Base-by-base conservation (phyloP, 1,139 yeast species). In the Hyphopichia khmerensis region DNA sequence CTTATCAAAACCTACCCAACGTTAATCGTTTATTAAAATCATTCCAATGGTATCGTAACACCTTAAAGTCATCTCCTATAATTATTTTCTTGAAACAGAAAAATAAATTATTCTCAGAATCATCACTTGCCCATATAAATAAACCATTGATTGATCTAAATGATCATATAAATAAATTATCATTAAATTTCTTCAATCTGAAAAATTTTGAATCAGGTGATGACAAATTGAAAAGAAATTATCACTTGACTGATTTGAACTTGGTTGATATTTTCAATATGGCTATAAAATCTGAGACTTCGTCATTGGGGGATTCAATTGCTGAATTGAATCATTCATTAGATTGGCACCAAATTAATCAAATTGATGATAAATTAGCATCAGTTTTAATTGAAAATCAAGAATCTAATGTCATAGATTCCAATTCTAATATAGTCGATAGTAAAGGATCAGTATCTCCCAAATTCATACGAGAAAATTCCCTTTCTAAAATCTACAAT, bases 21-120 rank as follows among this genome's bases (percentile, higher is more conserved):
- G 42, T 43, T 9, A 29, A 38, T 3, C 35, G 49, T 13, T 30
- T 46, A 5, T 43, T 43, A 19, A 56, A 60, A 13, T 55, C 67
- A 10, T 60, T 56, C 48, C 47, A 48, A 31, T 71, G 72, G 73
- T 69, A 56, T 48, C 46, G 48, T 11, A 51, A 60, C 29, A 51
- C 64, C 19, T 47, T 72, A 6, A 37, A 46, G 4, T 37, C 48
- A n/a, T 56, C 75, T 0, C 77, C 77, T 1, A 51, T 72, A 5
- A 48, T 64, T 3, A 45, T 72, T 14, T 48, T 72, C 5, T 49
- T 72, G 5, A 56, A 56, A 40, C 69, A 66, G 43, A 51, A 50
- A 26, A 57, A 64, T 33, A 45, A 59, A 15, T 57, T 72, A 13
- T 62, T 68, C 43, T 58, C 69, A 2, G 60, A 60, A 5, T 34